Percentiles rank a stretch among this genome's conserved stretches.
Evolutionary conservation across 768 basidiomycete genomes (phyloP).

Genomic region (Lyophyllum semitale): DNA sequence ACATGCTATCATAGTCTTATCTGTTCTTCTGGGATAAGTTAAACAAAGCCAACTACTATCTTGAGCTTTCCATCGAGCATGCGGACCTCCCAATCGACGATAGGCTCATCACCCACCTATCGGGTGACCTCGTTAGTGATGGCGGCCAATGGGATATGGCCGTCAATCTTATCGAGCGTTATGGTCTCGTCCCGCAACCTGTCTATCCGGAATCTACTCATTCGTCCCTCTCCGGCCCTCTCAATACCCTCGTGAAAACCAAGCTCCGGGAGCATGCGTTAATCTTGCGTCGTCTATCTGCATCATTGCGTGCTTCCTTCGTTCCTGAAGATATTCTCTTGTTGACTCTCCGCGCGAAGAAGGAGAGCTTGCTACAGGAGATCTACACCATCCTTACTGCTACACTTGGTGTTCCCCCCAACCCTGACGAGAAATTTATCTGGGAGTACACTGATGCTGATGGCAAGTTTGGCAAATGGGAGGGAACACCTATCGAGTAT

Average conservation of each 20-base stretch:
- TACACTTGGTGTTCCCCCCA: slow-evolving; percentile 84
- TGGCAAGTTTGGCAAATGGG: slow-evolving; percentile 74
- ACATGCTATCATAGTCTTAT: slow-evolving; percentile 56
- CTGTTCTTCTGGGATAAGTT: slow-evolving; percentile 97
- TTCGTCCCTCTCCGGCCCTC: slow-evolving; percentile 69
- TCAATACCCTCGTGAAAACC: slow-evolving; percentile 82
- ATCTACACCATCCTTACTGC: slow-evolving; percentile 84
- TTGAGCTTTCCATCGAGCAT: slow-evolving; percentile 84
- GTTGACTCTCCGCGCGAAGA: slow-evolving; percentile 71
- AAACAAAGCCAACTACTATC: slow-evolving; percentile 91
- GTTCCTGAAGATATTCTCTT: slow-evolving; percentile 49
- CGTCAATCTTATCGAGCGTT: slow-evolving; percentile 59
- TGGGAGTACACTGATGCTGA: slow-evolving; percentile 91
- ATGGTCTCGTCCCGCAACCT: slow-evolving; percentile 85
- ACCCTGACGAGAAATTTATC: slow-evolving; percentile 65
- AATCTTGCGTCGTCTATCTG: slow-evolving; percentile 66
- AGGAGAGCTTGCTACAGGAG: slow-evolving; percentile 83
- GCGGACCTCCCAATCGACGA: slow-evolving; percentile 80
- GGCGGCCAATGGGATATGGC: slow-evolving; percentile 97
- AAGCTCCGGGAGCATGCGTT: slow-evolving; percentile 92
- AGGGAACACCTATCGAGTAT: slow-evolving; percentile 81
- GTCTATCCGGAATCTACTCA: slow-evolving; percentile 85
- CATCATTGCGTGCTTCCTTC: slow-evolving; percentile 50
- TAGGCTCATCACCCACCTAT: slow-evolving; percentile 78
- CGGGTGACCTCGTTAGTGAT: slow-evolving; percentile 79